Evolutionary conservation across 179 eudicot species (phyloP).

Genomic region (Camellia oleifera): DNA sequence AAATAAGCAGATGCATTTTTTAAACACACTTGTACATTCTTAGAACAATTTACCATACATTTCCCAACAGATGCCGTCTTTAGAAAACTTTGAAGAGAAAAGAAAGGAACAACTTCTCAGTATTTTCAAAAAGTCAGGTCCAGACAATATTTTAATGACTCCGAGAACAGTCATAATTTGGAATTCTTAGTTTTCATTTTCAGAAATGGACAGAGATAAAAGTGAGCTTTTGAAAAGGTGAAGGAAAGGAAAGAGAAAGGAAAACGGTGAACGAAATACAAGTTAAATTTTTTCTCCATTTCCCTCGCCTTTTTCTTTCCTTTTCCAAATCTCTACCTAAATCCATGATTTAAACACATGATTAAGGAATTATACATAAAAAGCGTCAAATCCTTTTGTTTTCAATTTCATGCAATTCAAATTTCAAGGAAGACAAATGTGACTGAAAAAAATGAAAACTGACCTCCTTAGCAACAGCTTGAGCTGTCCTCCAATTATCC

Average conservation of each 20-base stretch:
- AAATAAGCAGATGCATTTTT: not conserved
- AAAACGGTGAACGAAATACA: not conserved
- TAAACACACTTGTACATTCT: not conserved
- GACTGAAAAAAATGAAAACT: slow-evolving; percentile 12
- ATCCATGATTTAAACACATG: no score
- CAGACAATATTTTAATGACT: not conserved
- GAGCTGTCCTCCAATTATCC: slow-evolving; percentile 92
- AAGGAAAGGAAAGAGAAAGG: not conserved
- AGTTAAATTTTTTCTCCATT: no score
- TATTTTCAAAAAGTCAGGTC: not conserved
- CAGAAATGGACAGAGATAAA: not conserved
- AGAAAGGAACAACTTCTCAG: not conserved
- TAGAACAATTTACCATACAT: not conserved
- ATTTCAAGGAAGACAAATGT: not conserved
- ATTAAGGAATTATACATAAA: no score
- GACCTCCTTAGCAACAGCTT: slow-evolving; percentile 93
- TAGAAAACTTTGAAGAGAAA: not conserved
- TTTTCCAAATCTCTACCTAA: no score
- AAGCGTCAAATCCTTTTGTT: no score
- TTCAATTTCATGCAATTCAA: not conserved
- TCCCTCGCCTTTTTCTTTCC: no score
- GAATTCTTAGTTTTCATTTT: not conserved
- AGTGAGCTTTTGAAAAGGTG: not conserved
- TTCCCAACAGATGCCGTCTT: not conserved
- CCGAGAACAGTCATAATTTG: not conserved